Percentiles rank a stretch among this genome's conserved stretches.
Evolutionary conservation across 345 rosid species (phyloP).

Genomic region (Erucastrum elatum): DNA sequence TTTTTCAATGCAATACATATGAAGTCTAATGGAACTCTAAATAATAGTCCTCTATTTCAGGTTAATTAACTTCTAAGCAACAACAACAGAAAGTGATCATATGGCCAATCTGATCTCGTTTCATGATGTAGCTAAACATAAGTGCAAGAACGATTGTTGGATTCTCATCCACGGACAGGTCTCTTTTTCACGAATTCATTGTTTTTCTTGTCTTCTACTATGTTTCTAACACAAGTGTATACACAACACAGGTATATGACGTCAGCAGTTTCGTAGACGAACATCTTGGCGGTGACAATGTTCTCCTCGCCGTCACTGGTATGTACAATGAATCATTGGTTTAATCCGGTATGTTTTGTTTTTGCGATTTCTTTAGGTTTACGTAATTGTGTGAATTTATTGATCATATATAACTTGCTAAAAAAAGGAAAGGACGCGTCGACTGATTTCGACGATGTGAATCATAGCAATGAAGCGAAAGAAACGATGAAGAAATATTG

Average conservation of each 20-base stretch:
- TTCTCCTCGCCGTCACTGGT: slow-evolving; percentile 76
- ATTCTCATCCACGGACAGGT: slow-evolving; percentile 73
- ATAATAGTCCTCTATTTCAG: slow-evolving; percentile 1
- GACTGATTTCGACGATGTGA: slow-evolving; percentile 68
- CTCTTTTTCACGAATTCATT: slow-evolving; percentile 8
- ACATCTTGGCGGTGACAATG: slow-evolving; percentile 88
- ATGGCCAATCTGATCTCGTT: slow-evolving; percentile 48
- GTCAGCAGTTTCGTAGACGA: slow-evolving; percentile 77
- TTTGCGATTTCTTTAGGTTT: not conserved
- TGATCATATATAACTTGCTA: not conserved
- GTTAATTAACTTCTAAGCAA: not conserved
- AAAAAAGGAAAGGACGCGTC: slow-evolving; percentile 76
- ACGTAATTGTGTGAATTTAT: not conserved
- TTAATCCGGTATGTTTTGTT: slow-evolving; percentile 1
- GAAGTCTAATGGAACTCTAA: not conserved
- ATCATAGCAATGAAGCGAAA: slow-evolving; percentile 67
- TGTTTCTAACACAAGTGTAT: not conserved
- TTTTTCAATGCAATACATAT: not conserved
- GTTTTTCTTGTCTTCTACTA: not conserved
- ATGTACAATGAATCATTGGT: not conserved
- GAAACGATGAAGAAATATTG: slow-evolving; percentile 61
- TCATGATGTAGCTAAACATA: slow-evolving; percentile 58
- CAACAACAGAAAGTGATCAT: not conserved
- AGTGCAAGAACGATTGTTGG: slow-evolving; percentile 60
- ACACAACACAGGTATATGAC: slow-evolving; percentile 72